These are phyloP conservation scores for Eucalyptus curtisii DNA, from an alignment of 345 rosid genomes.

Conservation along the genomic window DNA sequence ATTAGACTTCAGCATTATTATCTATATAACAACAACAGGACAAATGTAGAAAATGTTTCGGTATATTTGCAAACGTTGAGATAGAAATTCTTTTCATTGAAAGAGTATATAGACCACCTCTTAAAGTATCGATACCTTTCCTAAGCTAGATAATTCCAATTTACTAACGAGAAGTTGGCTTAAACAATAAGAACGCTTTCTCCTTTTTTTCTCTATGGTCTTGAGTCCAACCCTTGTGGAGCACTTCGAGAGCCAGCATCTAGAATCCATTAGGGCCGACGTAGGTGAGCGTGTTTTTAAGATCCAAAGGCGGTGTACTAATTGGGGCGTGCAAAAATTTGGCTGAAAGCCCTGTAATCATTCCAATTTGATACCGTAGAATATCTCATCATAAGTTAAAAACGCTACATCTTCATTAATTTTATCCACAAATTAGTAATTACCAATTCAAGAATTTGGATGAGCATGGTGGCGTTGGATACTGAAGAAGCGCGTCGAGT, in stretches of 20 bases:
- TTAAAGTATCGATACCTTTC: accelerated
- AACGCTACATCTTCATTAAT: background rate
- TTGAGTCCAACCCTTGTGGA: background rate
- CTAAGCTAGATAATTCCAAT: background rate
- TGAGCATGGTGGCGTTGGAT: background rate
- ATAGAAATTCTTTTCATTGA: accelerated
- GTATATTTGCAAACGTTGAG: background rate
- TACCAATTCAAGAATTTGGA: background rate
- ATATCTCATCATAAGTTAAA: background rate
- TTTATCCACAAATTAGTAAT: background rate
- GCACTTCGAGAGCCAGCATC: background rate
- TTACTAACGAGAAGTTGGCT: background rate
- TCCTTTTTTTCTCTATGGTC: background rate
- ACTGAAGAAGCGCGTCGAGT: background rate
- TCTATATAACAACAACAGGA: accelerated
- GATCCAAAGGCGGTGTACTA: accelerated
- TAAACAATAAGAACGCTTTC: background rate
- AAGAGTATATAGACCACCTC: background rate
- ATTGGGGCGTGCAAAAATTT: background rate
- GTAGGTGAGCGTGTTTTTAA: background rate
- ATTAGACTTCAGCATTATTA: background rate
- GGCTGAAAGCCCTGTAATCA: background rate
- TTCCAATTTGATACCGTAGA: background rate
- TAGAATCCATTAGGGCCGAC: background rate
- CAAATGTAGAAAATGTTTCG: accelerated